Evolutionary conservation across 345 rosid species (phyloP), one percentile per base, ranked within the genome.

Genomic region (Brassica cretica): DNA sequence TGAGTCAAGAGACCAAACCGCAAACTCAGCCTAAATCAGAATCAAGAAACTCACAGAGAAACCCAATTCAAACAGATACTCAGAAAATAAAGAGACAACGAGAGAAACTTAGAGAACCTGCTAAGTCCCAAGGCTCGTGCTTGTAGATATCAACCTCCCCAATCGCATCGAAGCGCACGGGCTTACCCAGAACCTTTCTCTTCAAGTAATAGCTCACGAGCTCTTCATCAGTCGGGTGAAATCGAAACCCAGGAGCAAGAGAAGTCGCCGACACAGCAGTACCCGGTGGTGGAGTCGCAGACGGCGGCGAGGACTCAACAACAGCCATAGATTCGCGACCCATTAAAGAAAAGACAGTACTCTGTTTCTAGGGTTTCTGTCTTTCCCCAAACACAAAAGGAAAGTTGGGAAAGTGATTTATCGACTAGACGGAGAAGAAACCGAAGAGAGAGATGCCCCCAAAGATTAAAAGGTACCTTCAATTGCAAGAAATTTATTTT

Each of bases 141-240:
- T 88, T 90, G 88, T 92, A 94, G 66, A 94, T 89, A 76, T 94
- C 98, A 74, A 91, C 96, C 44, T 88, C 94, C 0, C 86, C 86
- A 74, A 90, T 92, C 68, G 87, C 92, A 30, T 89, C 87, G 77
- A 89, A 92, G 64, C 89, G 93, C n/a, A 92, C 88, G 14, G 93
- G 87, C 63, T 86, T 91, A 15, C 82, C 82, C 3, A 76, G 76
- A 82, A 92, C 89, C 93, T 92, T 92, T 68, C 97, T 82, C 84
- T 90, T 94, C 85, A 94, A 85, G 89, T 90, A 92, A 81, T 92
- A 92, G 64, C 88, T 86, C 12, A 89, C 91, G 15, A 92, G 85
- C 75, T 94, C 97, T 75, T 94, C 97, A 18, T 89, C 98, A 1
- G 97, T 92, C 0, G 98, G 98, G 61, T 94, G 98, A 76, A 94